Evolutionary conservation across 108 stramenopile genomes (phyloP).

Genomic region (Nitzschia sp.): DNA sequence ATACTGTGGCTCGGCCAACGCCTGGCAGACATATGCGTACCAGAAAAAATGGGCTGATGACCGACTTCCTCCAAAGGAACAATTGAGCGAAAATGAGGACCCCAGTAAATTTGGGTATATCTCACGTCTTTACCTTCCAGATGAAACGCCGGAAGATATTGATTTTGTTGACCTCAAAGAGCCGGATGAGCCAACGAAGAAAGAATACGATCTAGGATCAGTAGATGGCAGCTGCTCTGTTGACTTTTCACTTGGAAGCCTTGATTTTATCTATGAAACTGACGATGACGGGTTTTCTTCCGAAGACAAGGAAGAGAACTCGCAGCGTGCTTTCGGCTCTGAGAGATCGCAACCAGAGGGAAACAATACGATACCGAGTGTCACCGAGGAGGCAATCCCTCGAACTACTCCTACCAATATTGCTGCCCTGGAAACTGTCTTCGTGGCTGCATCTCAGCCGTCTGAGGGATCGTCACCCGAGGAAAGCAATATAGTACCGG

Average conservation of each 20-base stretch:
- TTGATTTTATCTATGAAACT: constrained; percentile 8
- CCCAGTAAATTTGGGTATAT: constrained; percentile 6
- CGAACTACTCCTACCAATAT: too few species aligned
- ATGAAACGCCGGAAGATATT: constrained; percentile 9
- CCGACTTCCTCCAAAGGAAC: constrained; percentile 1
- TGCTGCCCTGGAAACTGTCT: too few species aligned
- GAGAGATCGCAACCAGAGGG: not conserved
- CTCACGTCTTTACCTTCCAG: not conserved
- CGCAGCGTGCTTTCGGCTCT: not conserved
- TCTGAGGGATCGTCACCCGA: not conserved
- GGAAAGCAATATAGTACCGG: too few species aligned
- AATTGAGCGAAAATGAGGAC: not conserved
- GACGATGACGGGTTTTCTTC: not conserved
- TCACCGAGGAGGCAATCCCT: too few species aligned
- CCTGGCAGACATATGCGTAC: constrained; percentile 29
- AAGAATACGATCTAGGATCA: not conserved
- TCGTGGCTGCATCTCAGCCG: too few species aligned
- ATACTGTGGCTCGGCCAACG: constrained; percentile 19
- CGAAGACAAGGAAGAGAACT: not conserved
- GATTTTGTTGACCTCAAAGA: constrained; percentile 1
- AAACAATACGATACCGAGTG: too few species aligned
- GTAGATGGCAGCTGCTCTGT: constrained; percentile 7
- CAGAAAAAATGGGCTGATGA: constrained; percentile 27
- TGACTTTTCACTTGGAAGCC: constrained; percentile 6
- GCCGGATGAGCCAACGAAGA: not conserved